A percentile compares a stretch with the other conserved stretches of the same genome.
phyloP scores from a whole-genome alignment of 225 moss, liverwort and hornwort genomes.

The Pseudoscleropodium purum region DNA sequence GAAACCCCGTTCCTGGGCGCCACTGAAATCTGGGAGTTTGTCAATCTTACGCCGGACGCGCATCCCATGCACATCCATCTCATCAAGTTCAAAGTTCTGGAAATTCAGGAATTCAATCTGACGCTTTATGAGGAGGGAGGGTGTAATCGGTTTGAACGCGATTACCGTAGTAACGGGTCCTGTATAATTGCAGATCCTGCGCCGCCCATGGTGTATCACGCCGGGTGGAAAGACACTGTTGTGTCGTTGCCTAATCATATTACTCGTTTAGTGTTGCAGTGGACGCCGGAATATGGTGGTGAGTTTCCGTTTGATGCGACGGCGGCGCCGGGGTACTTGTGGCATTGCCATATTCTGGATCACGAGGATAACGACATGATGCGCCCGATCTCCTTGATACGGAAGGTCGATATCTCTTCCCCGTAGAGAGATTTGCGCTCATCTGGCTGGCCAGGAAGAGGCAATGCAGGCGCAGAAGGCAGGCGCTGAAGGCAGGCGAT shows the following conservation, averaged over 20 bases:
- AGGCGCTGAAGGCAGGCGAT: background rate
- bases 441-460: constrained; percentile 7
- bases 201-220: constrained; percentile 16
- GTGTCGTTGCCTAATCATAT: constrained; percentile 16
- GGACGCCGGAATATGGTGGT: constrained; percentile 23
- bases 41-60: constrained; percentile 34
- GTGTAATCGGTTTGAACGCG: constrained; percentile 10
- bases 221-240: constrained; percentile 56
- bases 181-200: constrained; percentile 10
- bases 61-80: constrained; percentile 58
- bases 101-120: constrained; percentile 23
- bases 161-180: constrained; percentile 1
- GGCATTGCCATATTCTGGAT: constrained; percentile 51
- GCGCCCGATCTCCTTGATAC: constrained; percentile 29
- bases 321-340: constrained; percentile 16
- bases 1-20: constrained; percentile 5
- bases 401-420: background rate
- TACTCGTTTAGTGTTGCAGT: constrained; percentile 28
- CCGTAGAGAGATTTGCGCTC: background rate
- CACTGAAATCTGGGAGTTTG: constrained; percentile 37
- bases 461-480: background rate
- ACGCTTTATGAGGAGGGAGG: background rate
- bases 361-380: constrained; percentile 80
- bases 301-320: constrained; percentile 37
- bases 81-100: constrained; percentile 27